Evolutionary conservation across 140 eudicot genomes (phyloP), one percentile per base, ranked within the genome.

Genomic region (Cichorium intybus): DNA sequence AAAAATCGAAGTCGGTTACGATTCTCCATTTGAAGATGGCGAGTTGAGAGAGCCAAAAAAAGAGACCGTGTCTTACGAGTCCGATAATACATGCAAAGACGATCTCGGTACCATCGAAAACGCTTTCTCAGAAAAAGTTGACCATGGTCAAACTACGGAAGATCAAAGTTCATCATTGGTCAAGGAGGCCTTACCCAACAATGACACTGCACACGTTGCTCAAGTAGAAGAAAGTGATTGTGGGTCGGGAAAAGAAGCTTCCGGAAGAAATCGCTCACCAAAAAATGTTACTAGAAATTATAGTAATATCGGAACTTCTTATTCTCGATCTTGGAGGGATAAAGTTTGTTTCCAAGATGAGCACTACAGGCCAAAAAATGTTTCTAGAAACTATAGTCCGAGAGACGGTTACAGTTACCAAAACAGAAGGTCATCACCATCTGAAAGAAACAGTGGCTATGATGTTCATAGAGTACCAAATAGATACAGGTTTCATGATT

Each of bases 1-100:
- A 6, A 68, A 72, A 56, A 46, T 59, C 37, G 66, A 80, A 64
- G 75, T 35, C 10, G 95, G 79, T 77, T 86, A 86, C 68, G 95
- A 90, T 62, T 90, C 97, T 77, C 84, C 89, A 9, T 81, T 77
- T 72, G 95, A 86, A 71, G 97, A 90, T 58, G 90, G 93, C 29
- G 97, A 90, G 53, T 73, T 90, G 61, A 82, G 95, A 69, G 87
- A 83, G 47, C 79, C 89, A 18, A 56, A 65, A 5, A 61, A 51
- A 11, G 72, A 78, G 47, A 73, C 69, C 47, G 79, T 78, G 43
- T 77, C 65, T 71, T 79, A 74, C 64, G 89, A 75, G 50, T 79
- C 87, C 56, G 87, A 72, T 70, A 76, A 77, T 18, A 73, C 75
- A 57, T 74, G 71, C 15, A 77, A 76, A 24, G 70, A 68, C 24